Percentiles rank a stretch among this genome's conserved stretches.
Conservation (phyloP, 2,329 filamentous ascomycete genomes). For the Plectosphaerella plurivora region DNA sequence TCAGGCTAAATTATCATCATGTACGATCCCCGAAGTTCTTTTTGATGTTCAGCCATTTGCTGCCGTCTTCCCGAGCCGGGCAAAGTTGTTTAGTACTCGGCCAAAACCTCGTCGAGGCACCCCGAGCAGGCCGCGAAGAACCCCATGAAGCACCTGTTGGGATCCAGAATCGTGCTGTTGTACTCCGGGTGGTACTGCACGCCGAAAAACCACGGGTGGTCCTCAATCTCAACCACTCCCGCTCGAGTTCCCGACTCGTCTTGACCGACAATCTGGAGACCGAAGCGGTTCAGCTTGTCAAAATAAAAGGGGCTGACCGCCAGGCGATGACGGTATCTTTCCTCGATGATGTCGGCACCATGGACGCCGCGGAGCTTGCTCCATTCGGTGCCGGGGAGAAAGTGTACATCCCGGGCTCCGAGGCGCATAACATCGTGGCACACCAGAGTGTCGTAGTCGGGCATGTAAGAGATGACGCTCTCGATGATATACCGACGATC, state of each 20-base stretch:
- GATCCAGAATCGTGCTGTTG: conserved; percentile 67
- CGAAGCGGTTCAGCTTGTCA: conserved; percentile 60
- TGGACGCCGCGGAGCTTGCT: conserved; percentile 74
- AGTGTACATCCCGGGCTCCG: conserved; percentile 67
- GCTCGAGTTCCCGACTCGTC: conserved; percentile 74
- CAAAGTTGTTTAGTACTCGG: too few species aligned
- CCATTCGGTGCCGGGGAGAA: conserved; percentile 74
- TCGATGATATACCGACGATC: conserved; percentile 67
- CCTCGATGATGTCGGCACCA: conserved; percentile 53
- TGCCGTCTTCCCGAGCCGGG: too few species aligned
- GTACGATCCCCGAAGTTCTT: too few species aligned
- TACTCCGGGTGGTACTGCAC: conserved; percentile 92
- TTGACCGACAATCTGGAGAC: conserved; percentile 73
- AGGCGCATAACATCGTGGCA: conserved; percentile 80
- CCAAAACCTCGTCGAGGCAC: conserved; percentile 44
- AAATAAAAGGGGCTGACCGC: conserved; percentile 83
- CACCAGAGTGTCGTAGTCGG: too few species aligned
- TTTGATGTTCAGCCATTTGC: too few species aligned
- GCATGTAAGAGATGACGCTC: conserved; percentile 16
- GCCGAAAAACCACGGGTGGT: conserved; percentile 79
- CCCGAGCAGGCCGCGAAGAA: conserved; percentile 77
- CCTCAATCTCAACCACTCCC: conserved; percentile 77
- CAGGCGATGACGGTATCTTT: conserved; percentile 85
- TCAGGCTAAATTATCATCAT: too few species aligned
- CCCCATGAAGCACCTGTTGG: conserved; percentile 73